Base-by-base conservation (phyloP, 805 yeast genomes). In the Saccharomyces cerevisiae region DNA sequence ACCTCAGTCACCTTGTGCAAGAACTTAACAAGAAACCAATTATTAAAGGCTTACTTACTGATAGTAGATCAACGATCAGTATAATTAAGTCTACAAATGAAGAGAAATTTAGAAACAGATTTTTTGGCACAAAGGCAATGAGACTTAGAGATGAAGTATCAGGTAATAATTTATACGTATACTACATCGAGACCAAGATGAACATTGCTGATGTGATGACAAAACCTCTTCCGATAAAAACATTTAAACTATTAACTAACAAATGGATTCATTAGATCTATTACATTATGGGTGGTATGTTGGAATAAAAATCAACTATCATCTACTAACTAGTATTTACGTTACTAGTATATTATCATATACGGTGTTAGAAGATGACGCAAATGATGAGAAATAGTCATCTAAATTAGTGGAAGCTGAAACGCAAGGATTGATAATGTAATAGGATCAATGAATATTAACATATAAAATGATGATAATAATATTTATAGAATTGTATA, bases 121-220 rank as follows among this genome's bases (percentile, higher is more conserved):
- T 53, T n/a, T 53, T 53, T 11, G 57, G 54, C n/a, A 51, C 47
- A 32, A 51, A 51, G 22, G 53, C 50, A 24, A 51, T 43, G 43
- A 41, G 53, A 36, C 48, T 54, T 3, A 51, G 53, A 43, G 51
- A 54, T 11, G 51, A 50, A 21, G 41, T 30, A 27, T 22, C 30
- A 13, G 14, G 8, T 4, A 17, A 24, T n/a, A 24, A 36, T 4
- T n/a, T 51, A 4, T 21, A 29, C 21, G 28, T 53, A 47, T 41
- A 29, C 11, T 49, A 55, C 43, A 48, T 53, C 21, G 29, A 30
- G 6, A 50, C 56, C 2, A 46, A 47, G 5, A 43, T 30, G 6
- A 55, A 53, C 24, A 50, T 22, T 32, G 53, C 51, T 24, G 51
- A 51, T 22, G 21, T 47, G 24, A 17, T 51, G 27, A 51, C 53